phyloP scores from a whole-genome alignment of 2,329 filamentous ascomycete species.

The Talaromyces marneffei region DNA sequence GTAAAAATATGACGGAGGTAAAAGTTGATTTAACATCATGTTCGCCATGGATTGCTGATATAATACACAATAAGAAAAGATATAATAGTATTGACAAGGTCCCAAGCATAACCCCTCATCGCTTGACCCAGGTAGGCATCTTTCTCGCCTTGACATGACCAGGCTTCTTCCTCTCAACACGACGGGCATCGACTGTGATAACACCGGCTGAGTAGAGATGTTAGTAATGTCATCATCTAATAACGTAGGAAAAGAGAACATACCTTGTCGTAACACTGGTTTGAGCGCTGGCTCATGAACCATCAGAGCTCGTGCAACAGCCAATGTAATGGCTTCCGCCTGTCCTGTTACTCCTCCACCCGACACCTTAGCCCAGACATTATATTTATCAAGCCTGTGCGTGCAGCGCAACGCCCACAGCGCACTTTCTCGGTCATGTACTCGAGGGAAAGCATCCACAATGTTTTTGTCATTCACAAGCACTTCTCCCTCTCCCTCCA shows the following conservation, averaged over 20 bases:
- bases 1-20: background rate
- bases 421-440: conserved; percentile 92
- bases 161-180: conserved; percentile 96
- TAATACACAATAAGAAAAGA: conserved; percentile 14
- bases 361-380: conserved; percentile 77
- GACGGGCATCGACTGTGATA: conserved; percentile 82
- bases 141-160: conserved; percentile 96
- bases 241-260: conserved; percentile 34
- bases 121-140: conserved; percentile 97
- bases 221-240: conserved; percentile 1
- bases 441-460: conserved; percentile 70
- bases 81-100: conserved; percentile 11
- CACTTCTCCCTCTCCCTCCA: conserved; percentile 88
- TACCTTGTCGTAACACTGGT: conserved; percentile 80
- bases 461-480: conserved; percentile 86
- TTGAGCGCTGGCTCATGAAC: conserved; percentile 92
- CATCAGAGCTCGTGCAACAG: conserved; percentile 78
- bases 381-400: conserved; percentile 87
- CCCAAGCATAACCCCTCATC: conserved; percentile 36
- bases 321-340: conserved; percentile 88
- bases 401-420: conserved; percentile 85
- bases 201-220: conserved; percentile 65
- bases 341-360: conserved; percentile 93
- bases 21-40: conserved; percentile 1
- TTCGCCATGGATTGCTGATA: conserved; percentile 7